phyloP scores from a whole-genome alignment of 345 rosid species.

The Lumnitzera littorea region DNA sequence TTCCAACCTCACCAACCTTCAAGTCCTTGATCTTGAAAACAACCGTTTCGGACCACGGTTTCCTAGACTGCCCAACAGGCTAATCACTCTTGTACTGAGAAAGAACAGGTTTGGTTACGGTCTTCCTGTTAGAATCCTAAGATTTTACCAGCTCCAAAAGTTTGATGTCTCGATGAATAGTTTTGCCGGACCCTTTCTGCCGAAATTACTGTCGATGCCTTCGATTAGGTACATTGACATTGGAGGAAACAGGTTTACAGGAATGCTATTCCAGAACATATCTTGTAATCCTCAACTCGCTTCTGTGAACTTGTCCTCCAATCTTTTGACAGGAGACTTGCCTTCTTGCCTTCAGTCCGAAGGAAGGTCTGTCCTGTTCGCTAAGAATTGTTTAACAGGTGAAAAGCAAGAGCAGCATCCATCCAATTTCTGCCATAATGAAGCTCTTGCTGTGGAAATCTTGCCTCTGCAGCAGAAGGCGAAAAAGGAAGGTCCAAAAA shows the following conservation, averaged over 20 bases:
- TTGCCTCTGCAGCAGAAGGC: slow-evolving; percentile 23
- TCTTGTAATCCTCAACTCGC: slow-evolving; percentile 38
- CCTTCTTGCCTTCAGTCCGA: slow-evolving; percentile 37
- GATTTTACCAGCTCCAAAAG: slow-evolving; percentile 41
- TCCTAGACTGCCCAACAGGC: slow-evolving; percentile 31
- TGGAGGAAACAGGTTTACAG: slow-evolving; percentile 41
- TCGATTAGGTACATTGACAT: slow-evolving; percentile 38
- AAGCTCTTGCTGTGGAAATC: slow-evolving; percentile 52
- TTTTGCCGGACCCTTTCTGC: slow-evolving; percentile 44
- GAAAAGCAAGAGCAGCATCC: slow-evolving; percentile 39
- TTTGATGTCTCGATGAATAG: slow-evolving; percentile 53
- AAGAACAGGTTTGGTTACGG: slow-evolving; percentile 44
- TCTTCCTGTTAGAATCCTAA: slow-evolving; percentile 28
- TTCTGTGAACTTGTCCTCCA: slow-evolving; percentile 42
- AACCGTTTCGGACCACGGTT: slow-evolving; percentile 46
- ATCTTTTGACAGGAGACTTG: slow-evolving; percentile 48
- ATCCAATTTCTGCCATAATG: slow-evolving; percentile 33
- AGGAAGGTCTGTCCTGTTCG: slow-evolving; percentile 20
- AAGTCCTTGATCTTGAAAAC: slow-evolving; percentile 43
- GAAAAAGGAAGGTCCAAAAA: slow-evolving; percentile 11
- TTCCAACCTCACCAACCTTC: slow-evolving; percentile 41
- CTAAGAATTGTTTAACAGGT: slow-evolving; percentile 40
- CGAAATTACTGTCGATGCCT: slow-evolving; percentile 41
- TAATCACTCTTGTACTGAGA: slow-evolving; percentile 29
- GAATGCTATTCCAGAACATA: slow-evolving; percentile 36